These are phyloP conservation scores for Pholiota conissans DNA, from an alignment of 768 basidiomycete genomes.

Conservation along the genomic window DNA sequence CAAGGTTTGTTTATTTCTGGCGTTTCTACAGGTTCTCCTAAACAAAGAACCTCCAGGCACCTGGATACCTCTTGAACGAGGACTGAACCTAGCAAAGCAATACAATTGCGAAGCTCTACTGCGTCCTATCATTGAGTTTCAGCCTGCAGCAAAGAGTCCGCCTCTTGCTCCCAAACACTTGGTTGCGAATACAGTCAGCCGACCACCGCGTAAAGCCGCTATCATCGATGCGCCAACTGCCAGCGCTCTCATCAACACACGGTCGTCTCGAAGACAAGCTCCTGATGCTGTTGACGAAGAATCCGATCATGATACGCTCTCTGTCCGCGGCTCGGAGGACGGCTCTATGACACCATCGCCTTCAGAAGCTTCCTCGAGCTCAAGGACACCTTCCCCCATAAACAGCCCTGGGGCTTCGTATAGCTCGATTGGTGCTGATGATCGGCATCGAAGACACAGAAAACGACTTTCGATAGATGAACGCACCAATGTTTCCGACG, in stretches of 20 bases:
- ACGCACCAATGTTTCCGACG: conserved; percentile 42
- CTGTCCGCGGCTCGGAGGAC: conserved; percentile 79
- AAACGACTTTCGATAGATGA: conserved; percentile 48
- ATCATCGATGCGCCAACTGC: conserved; percentile 33
- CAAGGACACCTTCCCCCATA: conserved; percentile 93
- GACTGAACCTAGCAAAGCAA: conserved; percentile 82
- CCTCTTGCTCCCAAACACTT: conserved; percentile 97
- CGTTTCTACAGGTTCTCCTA: conserved; percentile 12
- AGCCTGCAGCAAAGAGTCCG: conserved; percentile 85
- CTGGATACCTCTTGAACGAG: conserved; percentile 96
- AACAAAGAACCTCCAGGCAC: conserved; percentile 62
- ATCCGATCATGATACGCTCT: conserved; percentile 62
- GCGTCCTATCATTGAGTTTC: conserved; percentile 93
- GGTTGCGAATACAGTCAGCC: conserved; percentile 64
- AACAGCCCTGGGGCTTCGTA: conserved; percentile 52
- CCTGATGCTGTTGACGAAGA: conserved; percentile 51
- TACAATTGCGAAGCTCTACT: conserved; percentile 89
- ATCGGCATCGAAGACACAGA: conserved; percentile 45
- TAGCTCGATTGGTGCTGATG: conserved; percentile 30
- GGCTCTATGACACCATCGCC: conserved; percentile 90
- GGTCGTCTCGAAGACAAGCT: conserved; percentile 58
- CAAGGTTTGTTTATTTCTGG: conserved; percentile 65
- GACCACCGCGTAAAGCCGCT: conserved; percentile 47
- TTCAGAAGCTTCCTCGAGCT: conserved; percentile 81
- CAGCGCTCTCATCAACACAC: conserved; percentile 47